phyloP scores from a whole-genome alignment of 2,329 filamentous ascomycete genomes.

The Byssochlamys sp. region DNA sequence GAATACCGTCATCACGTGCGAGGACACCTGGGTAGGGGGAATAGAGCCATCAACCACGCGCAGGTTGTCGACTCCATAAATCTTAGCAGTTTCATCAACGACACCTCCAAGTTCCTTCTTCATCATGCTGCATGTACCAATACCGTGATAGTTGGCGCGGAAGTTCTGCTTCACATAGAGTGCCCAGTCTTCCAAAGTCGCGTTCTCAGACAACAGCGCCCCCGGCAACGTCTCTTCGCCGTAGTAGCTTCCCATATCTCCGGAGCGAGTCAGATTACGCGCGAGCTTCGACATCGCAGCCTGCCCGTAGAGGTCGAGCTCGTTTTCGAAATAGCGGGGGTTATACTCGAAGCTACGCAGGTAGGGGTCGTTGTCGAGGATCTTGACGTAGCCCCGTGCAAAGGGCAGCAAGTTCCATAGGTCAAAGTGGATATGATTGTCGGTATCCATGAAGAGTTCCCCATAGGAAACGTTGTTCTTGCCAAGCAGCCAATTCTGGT shows the following conservation, averaged over 20 bases:
- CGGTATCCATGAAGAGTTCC: slow-evolving; percentile 20
- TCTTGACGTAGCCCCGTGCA: slow-evolving; percentile 17
- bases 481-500: slow-evolving; percentile 17
- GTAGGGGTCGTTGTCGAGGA: slow-evolving; percentile 17
- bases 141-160: slow-evolving; percentile 21
- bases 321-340: slow-evolving; percentile 18
- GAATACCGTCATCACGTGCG: slow-evolving; percentile 22
- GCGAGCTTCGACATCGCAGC: slow-evolving; percentile 17
- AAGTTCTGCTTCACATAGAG: slow-evolving; percentile 16
- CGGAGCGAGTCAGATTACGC: slow-evolving; percentile 9
- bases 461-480: slow-evolving; percentile 16
- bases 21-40: slow-evolving; percentile 23
- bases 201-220: slow-evolving; percentile 7
- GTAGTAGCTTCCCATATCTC: too few species aligned
- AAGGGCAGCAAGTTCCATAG: slow-evolving; percentile 22
- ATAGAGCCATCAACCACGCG: slow-evolving; percentile 30
- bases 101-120: slow-evolving; percentile 21
- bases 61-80: slow-evolving; percentile 23
- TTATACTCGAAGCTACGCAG: slow-evolving; percentile 14
- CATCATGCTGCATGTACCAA: slow-evolving; percentile 26
- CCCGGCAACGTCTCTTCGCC: too few species aligned
- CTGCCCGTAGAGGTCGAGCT: slow-evolving; percentile 19
- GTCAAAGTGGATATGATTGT: slow-evolving; percentile 15
- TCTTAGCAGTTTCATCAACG: slow-evolving; percentile 19
- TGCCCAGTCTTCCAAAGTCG: slow-evolving; percentile 14